These are phyloP conservation scores for Trametes polyzona DNA, from an alignment of 1,284 basidiomycete species.

Conservation along the genomic window DNA sequence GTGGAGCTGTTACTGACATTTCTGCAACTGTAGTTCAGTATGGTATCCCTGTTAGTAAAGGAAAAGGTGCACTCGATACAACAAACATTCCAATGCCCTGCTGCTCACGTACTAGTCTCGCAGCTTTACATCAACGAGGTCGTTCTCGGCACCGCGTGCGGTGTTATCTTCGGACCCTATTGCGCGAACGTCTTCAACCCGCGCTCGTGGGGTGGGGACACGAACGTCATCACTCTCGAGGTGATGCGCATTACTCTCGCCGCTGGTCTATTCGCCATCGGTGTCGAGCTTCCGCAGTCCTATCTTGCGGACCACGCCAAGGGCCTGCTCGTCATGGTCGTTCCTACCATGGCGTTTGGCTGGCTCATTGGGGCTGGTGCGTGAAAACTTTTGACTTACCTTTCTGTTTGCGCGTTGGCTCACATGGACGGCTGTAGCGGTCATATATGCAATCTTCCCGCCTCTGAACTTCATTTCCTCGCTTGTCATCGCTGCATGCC, in stretches of 20 bases:
- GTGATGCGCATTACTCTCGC: constrained; percentile 73
- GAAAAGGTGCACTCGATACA: constrained; percentile 72
- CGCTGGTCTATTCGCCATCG: constrained; percentile 73
- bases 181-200: constrained; percentile 81
- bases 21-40: constrained; percentile 61
- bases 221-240: constrained; percentile 77
- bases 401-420: background rate
- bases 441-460: constrained; percentile 71
- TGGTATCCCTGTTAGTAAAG: constrained; percentile 81
- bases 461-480: constrained; percentile 70
- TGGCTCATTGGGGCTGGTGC: constrained; percentile 70
- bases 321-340: constrained; percentile 65
- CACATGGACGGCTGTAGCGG: constrained; percentile 9
- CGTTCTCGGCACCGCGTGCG: constrained; percentile 84
- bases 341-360: constrained; percentile 81
- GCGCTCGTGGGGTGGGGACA: constrained; percentile 64
- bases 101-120: background rate
- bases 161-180: constrained; percentile 77
- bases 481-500: constrained; percentile 87
- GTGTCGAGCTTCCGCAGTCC: constrained; percentile 69
- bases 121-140: constrained; percentile 92
- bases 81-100: too few relatives aligned
- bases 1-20: constrained; percentile 1
- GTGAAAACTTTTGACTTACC: constrained; percentile 16
- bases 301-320: constrained; percentile 68